phyloP scores from a whole-genome alignment of 2,329 filamentous ascomycete species.

The Ophiosphaerella herpotricha region DNA sequence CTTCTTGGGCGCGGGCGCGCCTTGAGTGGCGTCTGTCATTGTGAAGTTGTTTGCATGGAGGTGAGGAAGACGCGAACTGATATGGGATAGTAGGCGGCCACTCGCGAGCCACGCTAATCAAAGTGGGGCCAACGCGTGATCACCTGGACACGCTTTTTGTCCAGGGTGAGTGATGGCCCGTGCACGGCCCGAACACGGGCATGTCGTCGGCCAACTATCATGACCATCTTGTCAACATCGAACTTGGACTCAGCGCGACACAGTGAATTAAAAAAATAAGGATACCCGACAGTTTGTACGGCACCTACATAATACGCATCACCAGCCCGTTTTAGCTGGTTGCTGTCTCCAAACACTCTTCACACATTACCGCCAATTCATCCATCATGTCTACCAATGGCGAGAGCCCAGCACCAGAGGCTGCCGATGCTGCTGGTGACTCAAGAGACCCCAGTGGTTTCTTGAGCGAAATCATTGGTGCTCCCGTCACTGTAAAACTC shows the following conservation, averaged over 20 bases:
- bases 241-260: too few species aligned
- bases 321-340: too few species aligned
- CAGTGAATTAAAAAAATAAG: not conserved
- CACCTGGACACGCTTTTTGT: constrained; percentile 1
- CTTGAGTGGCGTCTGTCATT: constrained; percentile 32
- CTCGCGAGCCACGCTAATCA: not conserved
- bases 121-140: constrained; percentile 3
- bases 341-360: not conserved
- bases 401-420: constrained; percentile 61
- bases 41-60: constrained; percentile 12
- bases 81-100: not conserved
- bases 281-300: too few species aligned
- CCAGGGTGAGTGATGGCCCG: constrained; percentile 7
- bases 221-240: not conserved
- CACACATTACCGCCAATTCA: not conserved
- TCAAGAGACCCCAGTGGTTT: constrained; percentile 94
- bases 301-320: not conserved
- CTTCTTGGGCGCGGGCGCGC: constrained; percentile 43
- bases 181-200: constrained; percentile 8
- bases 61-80: not conserved
- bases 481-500: constrained; percentile 92
- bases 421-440: constrained; percentile 65
- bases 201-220: not conserved
- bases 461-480: constrained; percentile 90
- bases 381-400: constrained; percentile 60